phyloP scores from a whole-genome alignment of 495 filamentous ascomycete genomes.

The Hypoxylon lenormandii region DNA sequence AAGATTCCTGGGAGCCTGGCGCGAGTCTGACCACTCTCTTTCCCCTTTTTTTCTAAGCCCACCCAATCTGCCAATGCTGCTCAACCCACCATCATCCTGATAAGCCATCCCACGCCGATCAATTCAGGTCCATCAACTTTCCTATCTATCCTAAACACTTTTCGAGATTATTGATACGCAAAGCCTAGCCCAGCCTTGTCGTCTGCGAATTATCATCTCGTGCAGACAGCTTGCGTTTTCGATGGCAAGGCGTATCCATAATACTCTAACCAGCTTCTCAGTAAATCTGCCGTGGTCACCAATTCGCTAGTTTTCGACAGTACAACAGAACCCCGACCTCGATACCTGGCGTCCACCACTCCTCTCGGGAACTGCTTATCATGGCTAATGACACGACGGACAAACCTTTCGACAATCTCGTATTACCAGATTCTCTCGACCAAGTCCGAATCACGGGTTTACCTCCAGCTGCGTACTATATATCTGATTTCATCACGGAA shows the following conservation, averaged over 20 bases:
- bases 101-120: slow-evolving; percentile 45
- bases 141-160: slow-evolving; percentile 38
- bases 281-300: not conserved
- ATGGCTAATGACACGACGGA: slow-evolving; percentile 24
- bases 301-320: slow-evolving; percentile 24
- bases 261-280: slow-evolving; percentile 19
- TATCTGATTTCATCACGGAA: slow-evolving; percentile 83
- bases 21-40: slow-evolving; percentile 32
- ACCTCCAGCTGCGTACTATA: slow-evolving; percentile 81
- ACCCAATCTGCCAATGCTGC: slow-evolving; percentile 10
- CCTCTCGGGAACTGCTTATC: slow-evolving; percentile 5
- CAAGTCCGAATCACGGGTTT: slow-evolving; percentile 67
- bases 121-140: slow-evolving; percentile 30
- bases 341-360: slow-evolving; percentile 32
- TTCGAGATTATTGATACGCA: slow-evolving; percentile 39
- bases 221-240: slow-evolving; percentile 18
- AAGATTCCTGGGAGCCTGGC: slow-evolving; percentile 14
- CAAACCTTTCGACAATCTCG: slow-evolving; percentile 19
- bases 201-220: slow-evolving; percentile 24
- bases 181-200: slow-evolving; percentile 26
- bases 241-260: slow-evolving; percentile 30
- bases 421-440: slow-evolving; percentile 61
- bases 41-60: slow-evolving; percentile 17
- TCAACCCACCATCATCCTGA: slow-evolving; percentile 38
- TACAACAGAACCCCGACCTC: slow-evolving; percentile 22